Percentiles rank a stretch among this genome's conserved stretches.
Evolutionary conservation across 2,329 filamentous ascomycete species (phyloP).

Genomic region (Tolypocladium inflatum): DNA sequence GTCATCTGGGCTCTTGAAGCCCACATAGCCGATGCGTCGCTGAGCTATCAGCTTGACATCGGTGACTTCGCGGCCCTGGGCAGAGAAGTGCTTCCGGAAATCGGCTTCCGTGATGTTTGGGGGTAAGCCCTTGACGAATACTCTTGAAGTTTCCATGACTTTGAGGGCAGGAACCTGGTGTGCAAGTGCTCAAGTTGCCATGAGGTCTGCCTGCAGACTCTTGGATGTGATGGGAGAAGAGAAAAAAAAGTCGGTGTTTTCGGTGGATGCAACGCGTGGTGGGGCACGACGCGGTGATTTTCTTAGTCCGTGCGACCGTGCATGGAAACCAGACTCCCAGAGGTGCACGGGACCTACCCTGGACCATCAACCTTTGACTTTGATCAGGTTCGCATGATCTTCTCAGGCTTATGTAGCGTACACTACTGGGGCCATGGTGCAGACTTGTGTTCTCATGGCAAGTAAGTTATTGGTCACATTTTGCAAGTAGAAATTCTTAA

Average conservation of each 20-base stretch:
- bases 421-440: no score
- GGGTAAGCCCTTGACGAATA: constrained; percentile 77
- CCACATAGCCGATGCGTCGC: constrained; percentile 89
- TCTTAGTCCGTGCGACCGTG: background rate
- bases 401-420: background rate
- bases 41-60: constrained; percentile 87
- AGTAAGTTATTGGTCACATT: no score
- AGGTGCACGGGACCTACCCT: background rate
- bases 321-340: background rate
- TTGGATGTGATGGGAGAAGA: constrained; percentile 1
- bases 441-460: no score
- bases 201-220: constrained; percentile 6
- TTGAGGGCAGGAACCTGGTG: constrained; percentile 4
- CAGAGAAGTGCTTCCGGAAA: constrained; percentile 81
- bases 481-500: background rate
- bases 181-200: background rate
- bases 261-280: background rate
- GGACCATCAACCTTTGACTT: background rate
- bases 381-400: background rate
- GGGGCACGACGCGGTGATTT: background rate
- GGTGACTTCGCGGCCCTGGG: constrained; percentile 63
- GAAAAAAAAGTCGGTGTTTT: constrained; percentile 18
- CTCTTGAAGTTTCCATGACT: constrained; percentile 52
- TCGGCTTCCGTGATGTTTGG: constrained; percentile 77
- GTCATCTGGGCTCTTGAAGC: constrained; percentile 75